phyloP scores from a whole-genome alignment of 768 basidiomycete species.

The Leccinum aurantiacum region DNA sequence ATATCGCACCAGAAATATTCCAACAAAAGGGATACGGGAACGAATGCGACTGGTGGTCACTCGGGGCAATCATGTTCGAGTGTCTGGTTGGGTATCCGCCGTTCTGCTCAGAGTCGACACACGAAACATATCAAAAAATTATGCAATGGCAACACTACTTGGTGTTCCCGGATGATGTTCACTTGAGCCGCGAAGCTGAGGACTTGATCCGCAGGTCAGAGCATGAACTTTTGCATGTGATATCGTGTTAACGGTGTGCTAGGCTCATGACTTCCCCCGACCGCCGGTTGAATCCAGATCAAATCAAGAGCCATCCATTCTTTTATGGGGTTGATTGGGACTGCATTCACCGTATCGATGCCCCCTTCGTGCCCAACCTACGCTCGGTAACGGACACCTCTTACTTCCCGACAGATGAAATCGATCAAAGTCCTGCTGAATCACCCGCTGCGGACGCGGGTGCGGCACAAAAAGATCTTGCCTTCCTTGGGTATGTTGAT shows the following conservation, averaged over 20 bases:
- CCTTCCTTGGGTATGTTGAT: slow-evolving; percentile 59
- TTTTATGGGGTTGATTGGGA: slow-evolving; percentile 97
- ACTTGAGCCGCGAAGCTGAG: slow-evolving; percentile 88
- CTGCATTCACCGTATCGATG: slow-evolving; percentile 81
- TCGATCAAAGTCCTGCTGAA: slow-evolving; percentile 70
- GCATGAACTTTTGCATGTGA: background rate
- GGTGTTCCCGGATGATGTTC: slow-evolving; percentile 90
- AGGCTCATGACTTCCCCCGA: slow-evolving; percentile 87
- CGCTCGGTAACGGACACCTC: slow-evolving; percentile 93
- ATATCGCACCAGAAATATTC: slow-evolving; percentile 98
- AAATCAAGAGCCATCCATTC: slow-evolving; percentile 90
- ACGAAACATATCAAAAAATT: slow-evolving; percentile 98
- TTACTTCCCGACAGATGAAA: slow-evolving; percentile 96
- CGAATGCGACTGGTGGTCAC: slow-evolving; percentile 99
- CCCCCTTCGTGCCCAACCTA: slow-evolving; percentile 95
- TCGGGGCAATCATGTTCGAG: slow-evolving; percentile 98
- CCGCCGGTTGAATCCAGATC: slow-evolving; percentile 72
- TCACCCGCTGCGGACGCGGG: slow-evolving; percentile 36
- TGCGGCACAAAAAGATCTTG: slow-evolving; percentile 55
- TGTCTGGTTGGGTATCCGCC: slow-evolving; percentile 96
- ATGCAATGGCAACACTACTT: slow-evolving; percentile 90
- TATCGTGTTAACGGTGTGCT: slow-evolving; percentile 8
- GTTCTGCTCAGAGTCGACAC: slow-evolving; percentile 93
- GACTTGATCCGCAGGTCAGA: slow-evolving; percentile 79
- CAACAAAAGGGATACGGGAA: slow-evolving; percentile 95